phyloP scores from a whole-genome alignment of 352 stramenopile genomes.

The Pythium aristosporum region DNA sequence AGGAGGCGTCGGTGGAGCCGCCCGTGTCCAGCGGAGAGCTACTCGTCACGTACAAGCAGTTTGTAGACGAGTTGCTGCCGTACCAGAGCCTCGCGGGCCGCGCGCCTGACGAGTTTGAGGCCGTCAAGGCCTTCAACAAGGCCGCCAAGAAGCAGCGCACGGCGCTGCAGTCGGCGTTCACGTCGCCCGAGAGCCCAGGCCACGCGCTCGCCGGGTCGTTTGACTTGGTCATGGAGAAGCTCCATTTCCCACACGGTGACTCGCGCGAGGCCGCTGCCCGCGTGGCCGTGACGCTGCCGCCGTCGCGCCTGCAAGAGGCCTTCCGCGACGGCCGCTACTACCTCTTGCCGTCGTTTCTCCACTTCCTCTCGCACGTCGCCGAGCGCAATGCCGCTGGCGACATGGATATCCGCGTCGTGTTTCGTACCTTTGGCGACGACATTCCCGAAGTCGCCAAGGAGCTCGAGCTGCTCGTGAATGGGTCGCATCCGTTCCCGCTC shows the following conservation, averaged over 20 bases:
- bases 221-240: conserved; percentile 66
- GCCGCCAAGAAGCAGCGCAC: conserved; percentile 77
- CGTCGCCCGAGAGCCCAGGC: conserved; percentile 45
- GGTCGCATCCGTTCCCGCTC: conserved; percentile 53
- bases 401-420: conserved; percentile 60
- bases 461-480: conserved; percentile 62
- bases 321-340: conserved; percentile 79
- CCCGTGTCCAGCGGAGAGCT: conserved; percentile 17
- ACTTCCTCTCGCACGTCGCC: conserved; percentile 59
- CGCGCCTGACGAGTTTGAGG: conserved; percentile 33
- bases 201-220: conserved; percentile 46
- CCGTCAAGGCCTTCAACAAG: conserved; percentile 77
- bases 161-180: conserved; percentile 76
- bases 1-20: conserved; percentile 45
- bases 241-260: conserved; percentile 59
- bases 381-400: conserved; percentile 13
- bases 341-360: conserved; percentile 77
- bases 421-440: conserved; percentile 83
- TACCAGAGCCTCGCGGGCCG: conserved; percentile 52
- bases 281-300: conserved; percentile 40
- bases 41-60: conserved; percentile 83
- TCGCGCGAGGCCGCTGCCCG: conserved; percentile 50
- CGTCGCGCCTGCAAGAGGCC: conserved; percentile 60
- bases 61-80: conserved; percentile 68
- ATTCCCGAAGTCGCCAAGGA: conserved; percentile 74